Conservation (phyloP, 331 rosid genomes). For the Rosa hybrid region DNA sequence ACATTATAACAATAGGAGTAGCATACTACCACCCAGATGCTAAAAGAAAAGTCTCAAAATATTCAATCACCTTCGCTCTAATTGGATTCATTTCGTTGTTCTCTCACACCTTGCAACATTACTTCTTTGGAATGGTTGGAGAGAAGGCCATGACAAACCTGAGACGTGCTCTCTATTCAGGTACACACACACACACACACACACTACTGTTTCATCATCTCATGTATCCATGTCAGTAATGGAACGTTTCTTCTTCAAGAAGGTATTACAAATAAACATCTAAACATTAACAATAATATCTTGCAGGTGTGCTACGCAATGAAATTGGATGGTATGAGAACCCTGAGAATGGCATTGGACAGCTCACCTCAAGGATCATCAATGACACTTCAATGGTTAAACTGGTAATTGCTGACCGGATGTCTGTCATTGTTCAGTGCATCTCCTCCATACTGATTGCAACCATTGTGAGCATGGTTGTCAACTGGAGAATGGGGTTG, state of each 20-base stretch:
- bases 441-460: conserved; percentile 86
- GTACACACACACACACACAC: conserved; percentile 30
- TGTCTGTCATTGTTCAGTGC: conserved; percentile 88
- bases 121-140: conserved; percentile 81
- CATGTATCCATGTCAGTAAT: background rate
- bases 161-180: conserved; percentile 67
- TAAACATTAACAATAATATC: conserved; percentile 10
- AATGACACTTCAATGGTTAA: conserved; percentile 81
- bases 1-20: conserved; percentile 77
- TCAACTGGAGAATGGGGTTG: conserved; percentile 87
- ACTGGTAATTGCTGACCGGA: conserved; percentile 76
- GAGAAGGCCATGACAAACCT: conserved; percentile 84
- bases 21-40: conserved; percentile 58
- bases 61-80: conserved; percentile 52
- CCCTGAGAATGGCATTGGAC: conserved; percentile 68
- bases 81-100: conserved; percentile 73
- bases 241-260: background rate
- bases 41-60: conserved; percentile 53
- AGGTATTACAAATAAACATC: conserved; percentile 18
- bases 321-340: conserved; percentile 92
- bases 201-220: conserved; percentile 10
- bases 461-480: conserved; percentile 67
- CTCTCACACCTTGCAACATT: conserved; percentile 81
- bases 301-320: conserved; percentile 66
- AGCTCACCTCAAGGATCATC: conserved; percentile 74